Percentiles rank a stretch among this genome's conserved stretches.
Conservation (phyloP, 192 early-diverging fungal species). For the Backusella liffmaniae region DNA sequence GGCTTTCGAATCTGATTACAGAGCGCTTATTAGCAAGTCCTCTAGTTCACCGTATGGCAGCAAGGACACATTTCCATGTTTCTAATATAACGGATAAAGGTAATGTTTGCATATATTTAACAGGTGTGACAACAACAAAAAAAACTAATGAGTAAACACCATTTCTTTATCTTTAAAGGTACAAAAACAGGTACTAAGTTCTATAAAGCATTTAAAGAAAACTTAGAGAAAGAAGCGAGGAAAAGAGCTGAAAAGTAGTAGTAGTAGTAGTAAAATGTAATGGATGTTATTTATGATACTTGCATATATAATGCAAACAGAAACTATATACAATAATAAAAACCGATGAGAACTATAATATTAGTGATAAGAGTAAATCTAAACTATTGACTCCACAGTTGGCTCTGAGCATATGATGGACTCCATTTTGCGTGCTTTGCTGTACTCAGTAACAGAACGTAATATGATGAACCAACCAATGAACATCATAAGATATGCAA, state of each 20-base stretch:
- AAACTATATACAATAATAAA: slow-evolving; percentile 1
- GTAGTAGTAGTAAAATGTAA: not conserved
- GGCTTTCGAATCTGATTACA: slow-evolving; percentile 36
- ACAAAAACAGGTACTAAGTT: slow-evolving; percentile 25
- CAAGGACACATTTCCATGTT: slow-evolving; percentile 38
- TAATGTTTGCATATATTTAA: slow-evolving; percentile 8
- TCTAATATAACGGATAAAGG: slow-evolving; percentile 29
- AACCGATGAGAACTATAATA: not conserved
- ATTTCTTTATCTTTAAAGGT: not conserved
- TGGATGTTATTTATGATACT: not conserved
- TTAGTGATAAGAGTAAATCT: not conserved
- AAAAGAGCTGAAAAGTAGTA: slow-evolving; percentile 20
- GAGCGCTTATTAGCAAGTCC: slow-evolving; percentile 40
- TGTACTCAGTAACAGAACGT: slow-evolving; percentile 65
- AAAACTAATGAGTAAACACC: not conserved
- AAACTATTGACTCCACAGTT: not conserved
- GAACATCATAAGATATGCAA: slow-evolving; percentile 70
- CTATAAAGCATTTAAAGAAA: slow-evolving; percentile 42
- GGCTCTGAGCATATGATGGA: slow-evolving; percentile 44
- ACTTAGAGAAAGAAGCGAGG: slow-evolving; percentile 36
- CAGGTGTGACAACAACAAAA: not conserved
- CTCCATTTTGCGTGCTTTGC: slow-evolving; percentile 65
- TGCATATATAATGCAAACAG: not conserved
- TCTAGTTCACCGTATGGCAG: slow-evolving; percentile 34
- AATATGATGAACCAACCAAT: slow-evolving; percentile 71